Evolutionary conservation across 169 alveolate genomes (phyloP).

Genomic region (Cryptosporidium viatorum): DNA sequence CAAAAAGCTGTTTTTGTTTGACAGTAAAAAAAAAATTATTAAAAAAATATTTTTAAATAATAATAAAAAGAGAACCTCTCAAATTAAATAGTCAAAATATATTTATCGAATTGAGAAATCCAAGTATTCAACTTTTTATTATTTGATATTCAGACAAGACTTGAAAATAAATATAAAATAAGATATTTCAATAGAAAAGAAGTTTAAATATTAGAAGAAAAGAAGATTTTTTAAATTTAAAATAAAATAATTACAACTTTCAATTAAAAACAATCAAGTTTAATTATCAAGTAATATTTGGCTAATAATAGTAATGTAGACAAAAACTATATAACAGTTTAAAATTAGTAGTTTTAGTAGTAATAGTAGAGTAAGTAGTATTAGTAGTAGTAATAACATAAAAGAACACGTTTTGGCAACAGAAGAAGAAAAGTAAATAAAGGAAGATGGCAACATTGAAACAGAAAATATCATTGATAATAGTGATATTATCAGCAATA

Average conservation of each 20-base stretch:
- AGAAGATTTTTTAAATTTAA: background rate
- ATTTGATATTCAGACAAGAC: background rate
- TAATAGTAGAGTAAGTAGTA: background rate
- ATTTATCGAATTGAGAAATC: background rate
- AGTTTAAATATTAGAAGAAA: background rate
- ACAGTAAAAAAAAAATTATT: background rate
- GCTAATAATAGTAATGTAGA: background rate
- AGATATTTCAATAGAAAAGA: background rate
- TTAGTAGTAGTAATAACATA: background rate
- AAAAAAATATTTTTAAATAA: background rate
- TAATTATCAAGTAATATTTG: background rate
- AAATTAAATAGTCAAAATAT: background rate
- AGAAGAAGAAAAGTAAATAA: background rate
- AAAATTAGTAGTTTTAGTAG: background rate
- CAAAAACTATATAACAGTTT: background rate
- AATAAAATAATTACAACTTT: background rate
- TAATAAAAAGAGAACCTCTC: background rate
- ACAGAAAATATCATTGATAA: constrained; percentile 29
- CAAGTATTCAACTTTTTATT: background rate
- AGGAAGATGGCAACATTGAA: constrained; percentile 11
- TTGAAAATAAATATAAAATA: background rate
- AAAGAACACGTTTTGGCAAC: background rate
- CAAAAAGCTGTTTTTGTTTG: constrained; percentile 9
- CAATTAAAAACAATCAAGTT: background rate
- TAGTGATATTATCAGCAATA: constrained; percentile 47